These are phyloP conservation scores for Reutealis trisperma DNA, from an alignment of 345 rosid species.

Conservation along the genomic window DNA sequence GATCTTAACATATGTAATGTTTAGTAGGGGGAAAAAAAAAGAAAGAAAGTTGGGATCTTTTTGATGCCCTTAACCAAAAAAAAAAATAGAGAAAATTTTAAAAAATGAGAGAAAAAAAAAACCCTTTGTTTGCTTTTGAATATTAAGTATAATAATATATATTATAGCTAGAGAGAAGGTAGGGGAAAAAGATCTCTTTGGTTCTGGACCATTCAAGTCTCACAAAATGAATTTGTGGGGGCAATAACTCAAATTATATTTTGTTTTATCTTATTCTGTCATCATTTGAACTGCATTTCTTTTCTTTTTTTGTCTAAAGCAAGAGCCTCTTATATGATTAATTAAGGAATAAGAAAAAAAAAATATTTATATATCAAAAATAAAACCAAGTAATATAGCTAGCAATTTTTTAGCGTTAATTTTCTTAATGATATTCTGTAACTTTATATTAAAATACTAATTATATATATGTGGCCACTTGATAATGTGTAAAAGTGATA, in stretches of 20 bases:
- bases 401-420: too few relatives aligned
- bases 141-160: too few relatives aligned
- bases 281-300: constrained; percentile 19
- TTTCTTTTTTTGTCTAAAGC: constrained; percentile 27
- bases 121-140: not conserved
- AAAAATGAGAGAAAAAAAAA: too few relatives aligned
- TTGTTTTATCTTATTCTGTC: constrained; percentile 19
- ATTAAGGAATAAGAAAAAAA: constrained; percentile 23
- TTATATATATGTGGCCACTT: too few relatives aligned
- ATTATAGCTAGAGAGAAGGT: too few relatives aligned
- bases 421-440: too few relatives aligned
- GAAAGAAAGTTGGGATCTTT: not conserved
- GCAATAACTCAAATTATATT: not conserved
- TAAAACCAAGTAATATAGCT: not conserved
- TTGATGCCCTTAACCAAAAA: constrained; percentile 12
- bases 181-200: not conserved
- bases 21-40: not conserved
- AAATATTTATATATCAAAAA: not conserved
- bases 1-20: not conserved
- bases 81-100: too few relatives aligned
- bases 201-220: constrained; percentile 26
- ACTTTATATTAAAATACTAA: too few relatives aligned
- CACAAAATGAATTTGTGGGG: constrained; percentile 12
- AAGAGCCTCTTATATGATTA: constrained; percentile 14
- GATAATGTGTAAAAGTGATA: too few relatives aligned